Base-by-base conservation (phyloP, 106 monocot genomes). In the Narthecium ossifragum region DNA sequence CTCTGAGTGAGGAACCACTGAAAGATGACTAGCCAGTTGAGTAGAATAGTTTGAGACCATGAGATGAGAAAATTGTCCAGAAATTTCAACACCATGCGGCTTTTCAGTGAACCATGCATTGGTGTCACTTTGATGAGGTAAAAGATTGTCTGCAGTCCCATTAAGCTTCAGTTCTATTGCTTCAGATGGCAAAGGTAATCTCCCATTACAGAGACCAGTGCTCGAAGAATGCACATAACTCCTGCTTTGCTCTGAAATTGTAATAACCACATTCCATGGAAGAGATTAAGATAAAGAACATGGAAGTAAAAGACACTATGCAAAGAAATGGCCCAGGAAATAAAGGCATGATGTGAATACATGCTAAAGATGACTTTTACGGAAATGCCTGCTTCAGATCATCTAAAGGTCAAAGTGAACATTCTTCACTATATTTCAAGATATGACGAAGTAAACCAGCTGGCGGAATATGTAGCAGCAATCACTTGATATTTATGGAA, bases 41-140 rank as follows among this genome's bases (percentile, higher is more conserved):
- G 50, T 18, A 14, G 53, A 52, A 38, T 53, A 29, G 3, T 31
- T 59, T 29, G 33, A 31, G 15, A 26, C 61, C 2, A 59, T 20
- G 40, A 46, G 30, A 37, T 31, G 24, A 15, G 46, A 57, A 57
- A 36, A 30, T 27, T 49, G 36, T 34, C 66, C 47, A 47, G 70
- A 57, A 8, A 55, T 26, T 47, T 57, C 59, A 20, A 28, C 54
- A 33, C 18, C n/a, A 31, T n/a, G 8, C 24, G 47, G 29, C 31
- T 67, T 73, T 67, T 67, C 53, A 70, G 39, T 61, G 36, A 55
- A 51, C 57, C 60, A 73, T 51, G 66, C 37, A 18, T 61, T 61
- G 7, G 4, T 61, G 43, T 46, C 58, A 53, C 51, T 63, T 2
- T 34, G 58, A 43, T 67, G 39, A 34, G 49, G 20, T 58, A 51